Percentiles rank a stretch among this genome's conserved stretches.
phyloP scores from a whole-genome alignment of 129 eudicot species.

The Kitagawia praeruptora region DNA sequence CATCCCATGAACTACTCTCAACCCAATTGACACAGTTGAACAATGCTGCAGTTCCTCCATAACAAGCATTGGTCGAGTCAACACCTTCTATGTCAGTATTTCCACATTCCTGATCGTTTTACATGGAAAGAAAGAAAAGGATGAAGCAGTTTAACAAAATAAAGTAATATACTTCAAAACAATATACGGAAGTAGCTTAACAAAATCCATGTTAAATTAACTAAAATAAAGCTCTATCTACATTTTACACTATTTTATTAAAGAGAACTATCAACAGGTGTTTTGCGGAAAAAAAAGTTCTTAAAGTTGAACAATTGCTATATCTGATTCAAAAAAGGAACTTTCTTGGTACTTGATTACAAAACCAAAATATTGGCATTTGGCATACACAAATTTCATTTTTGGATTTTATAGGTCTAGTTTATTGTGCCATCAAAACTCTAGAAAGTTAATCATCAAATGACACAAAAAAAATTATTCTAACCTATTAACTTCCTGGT shows the following conservation, averaged over 20 bases:
- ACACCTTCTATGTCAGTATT: conserved; percentile 98
- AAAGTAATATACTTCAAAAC: neutral
- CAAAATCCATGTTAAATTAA: neutral
- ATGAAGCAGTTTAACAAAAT: neutral
- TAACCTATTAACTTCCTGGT: neutral
- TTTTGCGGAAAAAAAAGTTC: neutral
- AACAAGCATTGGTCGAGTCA: conserved; percentile 94
- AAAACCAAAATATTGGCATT: neutral
- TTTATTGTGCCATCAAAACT: no score
- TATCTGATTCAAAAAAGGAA: neutral
- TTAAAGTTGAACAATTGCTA: neutral
- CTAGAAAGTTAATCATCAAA: neutral
- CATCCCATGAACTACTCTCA: conserved; percentile 97
- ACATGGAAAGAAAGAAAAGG: conserved; percentile 7
- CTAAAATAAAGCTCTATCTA: neutral
- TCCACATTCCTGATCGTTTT: conserved; percentile 51
- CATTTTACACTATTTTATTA: neutral
- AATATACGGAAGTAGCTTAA: neutral
- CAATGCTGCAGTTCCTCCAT: conserved; percentile 97
- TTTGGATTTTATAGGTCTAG: neutral
- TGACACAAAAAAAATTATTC: neutral
- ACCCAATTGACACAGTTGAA: conserved; percentile 97
- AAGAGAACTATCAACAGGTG: neutral
- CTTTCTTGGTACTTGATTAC: neutral
- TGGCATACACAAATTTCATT: neutral